Percentiles rank a stretch among this genome's conserved stretches.
Conservation (phyloP, 805 yeast species). For the Saturnispora quitensis region DNA sequence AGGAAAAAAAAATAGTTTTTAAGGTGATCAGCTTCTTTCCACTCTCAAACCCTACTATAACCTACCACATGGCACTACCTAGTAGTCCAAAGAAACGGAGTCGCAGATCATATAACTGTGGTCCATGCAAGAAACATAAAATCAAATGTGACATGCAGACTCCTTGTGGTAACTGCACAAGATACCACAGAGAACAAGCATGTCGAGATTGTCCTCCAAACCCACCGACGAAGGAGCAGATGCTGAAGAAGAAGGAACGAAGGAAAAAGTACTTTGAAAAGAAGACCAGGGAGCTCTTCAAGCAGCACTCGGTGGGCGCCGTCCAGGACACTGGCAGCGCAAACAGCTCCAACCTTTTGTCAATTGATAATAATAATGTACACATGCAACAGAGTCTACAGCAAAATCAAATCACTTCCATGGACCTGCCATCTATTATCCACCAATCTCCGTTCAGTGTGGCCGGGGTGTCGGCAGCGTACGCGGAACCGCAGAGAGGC, state of each 20-base stretch:
- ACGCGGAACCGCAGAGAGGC: not conserved
- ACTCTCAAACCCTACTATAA: not conserved
- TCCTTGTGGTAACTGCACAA: conserved; percentile 39
- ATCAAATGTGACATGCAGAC: conserved; percentile 42
- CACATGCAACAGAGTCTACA: not conserved
- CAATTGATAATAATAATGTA: not conserved
- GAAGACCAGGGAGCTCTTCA: conserved; percentile 1
- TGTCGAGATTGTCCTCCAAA: conserved; percentile 16
- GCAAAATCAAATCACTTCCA: not conserved
- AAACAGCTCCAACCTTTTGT: not conserved
- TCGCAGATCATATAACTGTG: conserved; percentile 47
- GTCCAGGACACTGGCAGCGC: not conserved
- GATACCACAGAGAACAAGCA: conserved; percentile 10
- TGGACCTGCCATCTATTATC: not conserved
- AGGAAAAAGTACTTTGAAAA: conserved; percentile 12
- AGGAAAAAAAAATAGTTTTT: not conserved
- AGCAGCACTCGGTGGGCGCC: not conserved
- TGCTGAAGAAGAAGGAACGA: conserved; percentile 11
- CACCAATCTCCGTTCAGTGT: not conserved
- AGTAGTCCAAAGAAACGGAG: conserved; percentile 25
- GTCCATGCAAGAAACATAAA: conserved; percentile 45
- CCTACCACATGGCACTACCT: not conserved
- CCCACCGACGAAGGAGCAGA: conserved; percentile 19
- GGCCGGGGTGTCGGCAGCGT: not conserved
- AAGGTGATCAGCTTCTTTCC: not conserved